Evolutionary conservation across 495 filamentous ascomycete genomes (phyloP).

Genomic region (Alectoria sarmentosa): DNA sequence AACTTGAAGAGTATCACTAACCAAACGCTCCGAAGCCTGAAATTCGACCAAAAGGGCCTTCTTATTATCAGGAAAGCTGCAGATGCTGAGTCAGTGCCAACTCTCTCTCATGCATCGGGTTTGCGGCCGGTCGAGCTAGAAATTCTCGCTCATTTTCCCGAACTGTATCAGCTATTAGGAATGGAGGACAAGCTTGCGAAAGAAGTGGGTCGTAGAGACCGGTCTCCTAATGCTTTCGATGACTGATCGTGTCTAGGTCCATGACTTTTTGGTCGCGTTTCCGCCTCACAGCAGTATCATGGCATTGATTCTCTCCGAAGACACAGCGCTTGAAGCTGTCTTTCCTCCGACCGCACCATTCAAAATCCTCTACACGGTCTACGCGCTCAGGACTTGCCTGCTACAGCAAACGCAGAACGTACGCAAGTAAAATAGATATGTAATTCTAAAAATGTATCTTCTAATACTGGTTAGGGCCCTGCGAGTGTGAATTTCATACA

Average conservation of each 20-base stretch:
- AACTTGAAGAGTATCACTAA: constrained; percentile 39
- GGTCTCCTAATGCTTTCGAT: constrained; percentile 4
- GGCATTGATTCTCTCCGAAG: constrained; percentile 49
- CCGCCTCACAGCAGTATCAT: constrained; percentile 59
- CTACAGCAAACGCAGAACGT: constrained; percentile 36
- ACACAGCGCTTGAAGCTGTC: constrained; percentile 45
- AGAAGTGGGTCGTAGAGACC: constrained; percentile 41
- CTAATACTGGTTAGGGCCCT: constrained; percentile 26
- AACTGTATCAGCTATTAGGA: constrained; percentile 73
- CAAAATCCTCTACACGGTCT: constrained; percentile 65
- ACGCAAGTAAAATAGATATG: constrained; percentile 16
- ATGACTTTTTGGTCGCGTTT: constrained; percentile 64
- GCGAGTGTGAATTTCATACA: constrained; percentile 36
- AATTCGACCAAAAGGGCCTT: constrained; percentile 49
- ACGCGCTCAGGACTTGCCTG: constrained; percentile 51
- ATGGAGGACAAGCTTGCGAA: constrained; percentile 66
- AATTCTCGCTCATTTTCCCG: constrained; percentile 76
- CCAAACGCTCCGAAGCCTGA: constrained; percentile 36
- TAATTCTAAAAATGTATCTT: constrained; percentile 9
- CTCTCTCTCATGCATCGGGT: constrained; percentile 30
- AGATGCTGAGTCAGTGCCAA: constrained; percentile 33
- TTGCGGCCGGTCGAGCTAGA: constrained; percentile 58
- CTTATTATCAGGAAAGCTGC: constrained; percentile 47
- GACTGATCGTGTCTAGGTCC: constrained; percentile 48
- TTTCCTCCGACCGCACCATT: constrained; percentile 67